These are phyloP conservation scores for Pythium aquatile DNA, from an alignment of 352 stramenopile species.

Conservation along the genomic window DNA sequence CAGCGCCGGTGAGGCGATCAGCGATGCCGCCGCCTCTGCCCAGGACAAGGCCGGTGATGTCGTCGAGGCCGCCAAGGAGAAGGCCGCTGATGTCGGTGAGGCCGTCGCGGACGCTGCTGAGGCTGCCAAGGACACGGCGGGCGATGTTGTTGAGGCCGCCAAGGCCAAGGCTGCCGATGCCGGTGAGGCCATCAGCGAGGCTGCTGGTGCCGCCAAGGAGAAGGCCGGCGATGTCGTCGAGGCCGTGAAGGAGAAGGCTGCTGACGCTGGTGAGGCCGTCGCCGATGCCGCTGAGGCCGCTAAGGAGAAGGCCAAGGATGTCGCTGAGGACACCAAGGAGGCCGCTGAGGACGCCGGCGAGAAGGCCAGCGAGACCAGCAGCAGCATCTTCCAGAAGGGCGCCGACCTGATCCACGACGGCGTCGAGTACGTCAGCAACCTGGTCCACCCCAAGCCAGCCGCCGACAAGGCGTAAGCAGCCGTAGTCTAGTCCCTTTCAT, in stretches of 20 bases:
- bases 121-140: constrained; percentile 37
- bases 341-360: constrained; percentile 53
- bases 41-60: constrained; percentile 18
- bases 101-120: constrained; percentile 35
- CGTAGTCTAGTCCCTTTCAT: neutral
- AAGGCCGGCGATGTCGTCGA: constrained; percentile 49
- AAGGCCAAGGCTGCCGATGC: constrained; percentile 37
- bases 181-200: constrained; percentile 37
- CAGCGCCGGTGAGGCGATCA: constrained; percentile 32
- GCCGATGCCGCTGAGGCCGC: constrained; percentile 49
- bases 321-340: constrained; percentile 47
- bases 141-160: constrained; percentile 37
- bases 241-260: constrained; percentile 45
- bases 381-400: constrained; percentile 46
- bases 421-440: constrained; percentile 57
- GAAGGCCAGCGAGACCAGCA: constrained; percentile 53
- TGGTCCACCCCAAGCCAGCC: constrained; percentile 61
- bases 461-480: constrained; percentile 26
- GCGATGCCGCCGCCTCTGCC: constrained; percentile 27
- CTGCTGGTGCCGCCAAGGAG: constrained; percentile 37
- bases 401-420: constrained; percentile 33
- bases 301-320: constrained; percentile 46
- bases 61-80: constrained; percentile 39
- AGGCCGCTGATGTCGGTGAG: constrained; percentile 48
- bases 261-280: constrained; percentile 42